Percentiles rank a stretch among this genome's conserved stretches.
Evolutionary conservation across 371 early-diverging fungal genomes (phyloP).

Genomic region (Mucor velutinosus): DNA sequence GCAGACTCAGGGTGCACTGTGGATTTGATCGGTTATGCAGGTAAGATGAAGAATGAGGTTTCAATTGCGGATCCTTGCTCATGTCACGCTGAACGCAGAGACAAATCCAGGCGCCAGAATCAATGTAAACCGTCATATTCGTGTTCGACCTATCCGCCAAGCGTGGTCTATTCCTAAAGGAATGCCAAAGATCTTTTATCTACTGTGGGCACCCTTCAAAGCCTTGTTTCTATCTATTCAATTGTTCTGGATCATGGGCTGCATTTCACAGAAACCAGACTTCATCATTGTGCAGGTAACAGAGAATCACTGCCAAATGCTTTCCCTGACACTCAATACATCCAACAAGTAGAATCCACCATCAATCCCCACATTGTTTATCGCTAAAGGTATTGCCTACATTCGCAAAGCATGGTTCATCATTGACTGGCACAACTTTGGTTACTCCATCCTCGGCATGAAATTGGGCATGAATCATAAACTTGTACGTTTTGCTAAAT

Average conservation of each 20-base stretch:
- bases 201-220: conserved; percentile 70
- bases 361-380: conserved; percentile 86
- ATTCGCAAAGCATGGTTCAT: conserved; percentile 70
- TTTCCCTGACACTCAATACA: neutral
- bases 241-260: conserved; percentile 51
- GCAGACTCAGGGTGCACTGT: conserved; percentile 73
- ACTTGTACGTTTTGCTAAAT: conserved; percentile 63
- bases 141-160: conserved; percentile 42
- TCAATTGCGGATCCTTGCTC: neutral
- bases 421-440: conserved; percentile 98
- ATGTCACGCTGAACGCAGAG: conserved; percentile 22
- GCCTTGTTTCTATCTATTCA: conserved; percentile 47
- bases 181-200: conserved; percentile 54
- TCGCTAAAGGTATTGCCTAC: conserved; percentile 68
- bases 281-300: conserved; percentile 85
- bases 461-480: conserved; percentile 62
- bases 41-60: conserved; percentile 26
- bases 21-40: conserved; percentile 84
- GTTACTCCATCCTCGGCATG: conserved; percentile 83
- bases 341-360: conserved; percentile 86
- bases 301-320: neutral
- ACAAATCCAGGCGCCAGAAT: conserved; percentile 42
- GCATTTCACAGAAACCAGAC: conserved; percentile 56
- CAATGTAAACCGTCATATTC: conserved; percentile 42
- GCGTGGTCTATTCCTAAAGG: conserved; percentile 59